Evolutionary conservation across 257 asterid species (phyloP).

Genomic region (Rubia yunnanensis): DNA sequence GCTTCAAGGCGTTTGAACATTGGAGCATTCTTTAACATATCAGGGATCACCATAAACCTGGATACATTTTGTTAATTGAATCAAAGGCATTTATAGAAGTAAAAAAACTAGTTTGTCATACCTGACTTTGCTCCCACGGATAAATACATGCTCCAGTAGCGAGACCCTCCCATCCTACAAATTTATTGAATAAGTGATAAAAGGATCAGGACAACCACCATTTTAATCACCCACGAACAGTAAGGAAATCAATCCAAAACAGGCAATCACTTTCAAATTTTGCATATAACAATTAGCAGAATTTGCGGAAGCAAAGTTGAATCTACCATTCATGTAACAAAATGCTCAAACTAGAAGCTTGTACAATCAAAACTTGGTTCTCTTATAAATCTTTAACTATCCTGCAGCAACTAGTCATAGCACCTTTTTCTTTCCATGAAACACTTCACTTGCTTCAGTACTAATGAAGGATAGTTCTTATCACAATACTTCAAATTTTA

Average conservation of each 20-base stretch:
- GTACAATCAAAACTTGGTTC: neutral
- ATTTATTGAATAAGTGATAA: neutral
- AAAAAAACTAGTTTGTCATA: constrained; percentile 6
- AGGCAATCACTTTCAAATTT: neutral
- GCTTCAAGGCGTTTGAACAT: constrained; percentile 96
- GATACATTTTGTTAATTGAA: neutral
- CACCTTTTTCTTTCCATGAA: neutral
- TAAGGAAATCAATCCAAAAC: neutral
- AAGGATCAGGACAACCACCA: neutral
- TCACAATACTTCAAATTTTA: neutral
- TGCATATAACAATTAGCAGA: neutral
- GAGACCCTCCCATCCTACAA: constrained; percentile 88
- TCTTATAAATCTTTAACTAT: neutral
- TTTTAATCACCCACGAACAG: neutral
- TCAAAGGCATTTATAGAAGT: constrained; percentile 1
- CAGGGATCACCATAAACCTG: constrained; percentile 98
- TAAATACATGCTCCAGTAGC: constrained; percentile 91
- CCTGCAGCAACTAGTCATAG: neutral
- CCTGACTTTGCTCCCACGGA: constrained; percentile 99
- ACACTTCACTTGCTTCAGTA: neutral
- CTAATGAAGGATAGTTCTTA: neutral
- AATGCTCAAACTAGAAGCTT: neutral
- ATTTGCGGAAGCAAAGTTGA: neutral
- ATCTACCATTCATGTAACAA: neutral
- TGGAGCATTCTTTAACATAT: constrained; percentile 98